Conservation (phyloP, 2,329 filamentous ascomycete genomes). For the Thelonectria olida region DNA sequence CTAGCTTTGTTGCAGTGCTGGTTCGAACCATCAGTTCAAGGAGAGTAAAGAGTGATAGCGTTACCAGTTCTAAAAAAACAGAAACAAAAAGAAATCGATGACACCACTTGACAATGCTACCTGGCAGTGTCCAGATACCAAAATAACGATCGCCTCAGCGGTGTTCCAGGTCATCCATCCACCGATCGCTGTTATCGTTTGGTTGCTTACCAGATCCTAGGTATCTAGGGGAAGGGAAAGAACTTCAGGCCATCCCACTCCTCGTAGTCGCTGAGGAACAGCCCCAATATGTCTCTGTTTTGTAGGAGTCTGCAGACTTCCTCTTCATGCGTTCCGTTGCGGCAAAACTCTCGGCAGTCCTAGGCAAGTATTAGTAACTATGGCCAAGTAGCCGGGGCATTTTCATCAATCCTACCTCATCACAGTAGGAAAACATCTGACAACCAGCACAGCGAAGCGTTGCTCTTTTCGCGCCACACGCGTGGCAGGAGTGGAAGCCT, state of each 20-base stretch:
- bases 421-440: conserved; percentile 5
- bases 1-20: too few species aligned
- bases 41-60: too few species aligned
- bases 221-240: neutral
- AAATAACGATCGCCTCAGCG: too few species aligned
- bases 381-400: too few species aligned
- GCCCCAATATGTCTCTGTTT: neutral
- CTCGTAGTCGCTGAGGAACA: neutral
- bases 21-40: too few species aligned
- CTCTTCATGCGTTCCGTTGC: neutral
- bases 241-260: neutral
- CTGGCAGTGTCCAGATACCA: too few species aligned
- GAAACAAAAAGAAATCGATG: too few species aligned
- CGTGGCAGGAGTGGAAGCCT: neutral
- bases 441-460: neutral
- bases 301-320: neutral
- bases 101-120: too few species aligned
- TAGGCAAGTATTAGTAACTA: neutral
- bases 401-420: neutral
- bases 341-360: neutral
- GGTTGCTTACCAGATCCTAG: too few species aligned
- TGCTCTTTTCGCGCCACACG: neutral
- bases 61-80: too few species aligned
- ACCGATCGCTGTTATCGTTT: too few species aligned
- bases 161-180: too few species aligned